phyloP scores from a whole-genome alignment of 1,284 basidiomycete species.

The Ganoderma sinense region DNA sequence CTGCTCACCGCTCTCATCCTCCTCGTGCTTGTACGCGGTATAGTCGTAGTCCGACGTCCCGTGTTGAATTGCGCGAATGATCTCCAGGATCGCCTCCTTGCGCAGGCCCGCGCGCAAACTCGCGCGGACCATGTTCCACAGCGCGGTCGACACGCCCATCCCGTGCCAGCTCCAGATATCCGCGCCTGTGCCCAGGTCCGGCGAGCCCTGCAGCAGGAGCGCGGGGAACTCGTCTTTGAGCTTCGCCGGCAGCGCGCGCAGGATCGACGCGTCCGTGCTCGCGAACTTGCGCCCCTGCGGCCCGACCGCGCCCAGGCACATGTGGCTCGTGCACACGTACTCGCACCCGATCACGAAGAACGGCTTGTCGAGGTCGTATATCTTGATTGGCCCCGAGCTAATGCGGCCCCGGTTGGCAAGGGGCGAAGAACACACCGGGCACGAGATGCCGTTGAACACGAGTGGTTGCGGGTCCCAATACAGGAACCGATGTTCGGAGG shows the following conservation, averaged over 20 bases:
- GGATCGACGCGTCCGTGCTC: slow-evolving; percentile 72
- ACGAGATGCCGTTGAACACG: slow-evolving; percentile 78
- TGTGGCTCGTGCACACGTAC: slow-evolving; percentile 65
- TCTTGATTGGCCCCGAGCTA: slow-evolving; percentile 71
- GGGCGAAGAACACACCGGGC: slow-evolving; percentile 63
- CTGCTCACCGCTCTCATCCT: slow-evolving; percentile 44
- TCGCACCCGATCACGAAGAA: slow-evolving; percentile 85
- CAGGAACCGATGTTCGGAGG: slow-evolving; percentile 74
- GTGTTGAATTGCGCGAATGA: slow-evolving; percentile 62
- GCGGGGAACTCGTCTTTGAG: slow-evolving; percentile 78
- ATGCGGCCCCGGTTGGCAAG: slow-evolving; percentile 73
- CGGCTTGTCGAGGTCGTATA: slow-evolving; percentile 77
- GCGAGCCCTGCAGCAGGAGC: slow-evolving; percentile 53
- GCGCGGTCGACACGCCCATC: slow-evolving; percentile 66
- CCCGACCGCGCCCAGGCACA: slow-evolving; percentile 48
- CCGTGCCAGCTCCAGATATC: slow-evolving; percentile 78
- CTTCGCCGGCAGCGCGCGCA: slow-evolving; percentile 68
- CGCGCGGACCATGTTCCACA: slow-evolving; percentile 75
- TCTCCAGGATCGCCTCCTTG: slow-evolving; percentile 63
- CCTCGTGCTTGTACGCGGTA: slow-evolving; percentile 29
- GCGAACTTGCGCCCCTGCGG: slow-evolving; percentile 67
- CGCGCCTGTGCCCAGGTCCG: slow-evolving; percentile 60
- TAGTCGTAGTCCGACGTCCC: slow-evolving; percentile 53
- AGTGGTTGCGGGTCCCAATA: slow-evolving; percentile 84
- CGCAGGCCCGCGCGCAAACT: slow-evolving; percentile 60